Evolutionary conservation across 139 green algal species (phyloP).

Genomic region (Chlamydomonas eustigma): DNA sequence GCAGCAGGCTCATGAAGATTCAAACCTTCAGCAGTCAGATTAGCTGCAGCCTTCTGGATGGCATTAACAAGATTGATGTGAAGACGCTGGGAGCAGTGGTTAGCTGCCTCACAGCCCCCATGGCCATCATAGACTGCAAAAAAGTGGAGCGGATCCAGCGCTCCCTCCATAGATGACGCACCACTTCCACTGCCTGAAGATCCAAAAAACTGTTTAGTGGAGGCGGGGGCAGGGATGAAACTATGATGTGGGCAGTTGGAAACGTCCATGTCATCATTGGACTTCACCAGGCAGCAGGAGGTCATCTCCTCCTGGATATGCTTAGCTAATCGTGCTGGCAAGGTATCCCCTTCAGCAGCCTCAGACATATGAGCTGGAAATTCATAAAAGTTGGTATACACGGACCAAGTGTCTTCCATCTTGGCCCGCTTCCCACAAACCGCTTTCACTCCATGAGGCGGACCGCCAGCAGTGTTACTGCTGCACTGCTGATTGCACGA

Average conservation of each 20-base stretch:
- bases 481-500: background rate
- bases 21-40: background rate
- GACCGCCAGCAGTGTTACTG: constrained; percentile 16
- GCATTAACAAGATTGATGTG: constrained; percentile 58
- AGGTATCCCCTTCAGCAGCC: constrained; percentile 30
- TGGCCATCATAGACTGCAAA: constrained; percentile 77
- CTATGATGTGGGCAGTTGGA: background rate
- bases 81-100: constrained; percentile 56
- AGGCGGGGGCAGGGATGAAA: background rate
- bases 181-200: constrained; percentile 1
- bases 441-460: constrained; percentile 56
- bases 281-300: background rate
- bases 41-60: constrained; percentile 5
- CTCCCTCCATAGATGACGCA: background rate
- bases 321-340: constrained; percentile 47
- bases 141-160: constrained; percentile 67
- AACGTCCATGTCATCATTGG: background rate
- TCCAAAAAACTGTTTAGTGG: background rate
- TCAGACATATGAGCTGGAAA: constrained; percentile 19
- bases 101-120: constrained; percentile 57
- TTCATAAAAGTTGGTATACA: constrained; percentile 50
- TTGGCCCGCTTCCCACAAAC: constrained; percentile 60
- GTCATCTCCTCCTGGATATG: constrained; percentile 13
- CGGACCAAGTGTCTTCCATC: constrained; percentile 66
- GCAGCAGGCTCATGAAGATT: background rate